Base-by-base conservation (phyloP, 345 rosid species). In the Citrus inodora region DNA sequence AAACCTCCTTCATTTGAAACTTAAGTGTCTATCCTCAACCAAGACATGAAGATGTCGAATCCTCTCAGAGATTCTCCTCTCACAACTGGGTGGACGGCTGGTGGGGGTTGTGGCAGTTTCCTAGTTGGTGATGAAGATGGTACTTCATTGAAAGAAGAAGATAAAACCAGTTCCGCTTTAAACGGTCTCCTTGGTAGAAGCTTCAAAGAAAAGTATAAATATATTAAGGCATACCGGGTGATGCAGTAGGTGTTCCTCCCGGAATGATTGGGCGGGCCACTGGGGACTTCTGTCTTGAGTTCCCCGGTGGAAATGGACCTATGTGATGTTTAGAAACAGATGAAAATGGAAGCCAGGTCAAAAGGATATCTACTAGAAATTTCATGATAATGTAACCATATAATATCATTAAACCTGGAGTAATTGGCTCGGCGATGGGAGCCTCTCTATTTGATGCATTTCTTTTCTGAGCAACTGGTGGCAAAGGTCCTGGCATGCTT, bases 111-210 rank as follows among this genome's bases (percentile, higher is more conserved):
- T 21, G 81, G 85, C 63, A 46, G 58, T 30, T 62, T 70, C 70
- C 79, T 74, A 27, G 84, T 70, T 1, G 89, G 88, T 42, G 92
- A 79, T 53, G 82, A 81, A 79, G 67, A 88, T 86, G 89, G 77
- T 53, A 65, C 85, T 74, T 76, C 79, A 72, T 71, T 67, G 40
- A 48, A 40, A 19, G 37, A 51, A 64, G 72, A 30, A 35, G 37
- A 17, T 55, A 67, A 17, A 35, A 56, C 33, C 28, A 66, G 65
- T 30, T 61, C 53, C 81, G 62, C 25, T 81, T 64, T 38, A 65
- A 33, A 65, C 6, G 67, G 28, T 73, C 69, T 11, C 35, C 55
- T 37, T 48, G 60, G 67, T 17, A 71, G 68, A 60, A 60, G 62
- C 19, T 38, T 55, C 37, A 60, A 7, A 32, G 56, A 55, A 66